Base-by-base conservation (phyloP, 495 filamentous ascomycete species). In the Neurospora pannonica region DNA sequence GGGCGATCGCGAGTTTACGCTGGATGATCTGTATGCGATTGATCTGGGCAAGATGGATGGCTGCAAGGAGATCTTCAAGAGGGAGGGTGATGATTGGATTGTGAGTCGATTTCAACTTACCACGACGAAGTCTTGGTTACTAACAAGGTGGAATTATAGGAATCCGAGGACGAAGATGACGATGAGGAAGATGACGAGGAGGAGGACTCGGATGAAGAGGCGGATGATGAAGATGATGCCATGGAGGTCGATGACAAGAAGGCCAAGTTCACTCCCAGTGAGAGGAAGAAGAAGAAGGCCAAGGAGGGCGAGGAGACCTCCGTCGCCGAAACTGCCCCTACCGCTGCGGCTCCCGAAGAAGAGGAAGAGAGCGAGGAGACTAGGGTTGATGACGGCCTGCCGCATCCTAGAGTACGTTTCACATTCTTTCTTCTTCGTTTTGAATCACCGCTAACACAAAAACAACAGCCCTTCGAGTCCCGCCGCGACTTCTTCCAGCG, bases 11-110 rank as follows among this genome's bases (percentile, higher is more conserved):
- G 96, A 99, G 80, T 97, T 92, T 78, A 97, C 92, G 2, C 97
- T 97, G 82, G 94, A 97, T 79, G 95, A 98, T 77, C 86, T 98
- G 86, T 95, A 93, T 79, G 91, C 93, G 11, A 90, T 98, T 76
- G 94, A 98, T 79, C 86, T 98, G 40, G 94, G 91, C 70, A 97
- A 95, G 81, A 84, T 98, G 73, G 95, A 98, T 79, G 96, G 96
- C 15, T 93, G 95, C 75, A 93, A 92, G 82, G 91, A 97, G 80
- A 87, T 96, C 69, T 99, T 95, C 83, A 92, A 88, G 77, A 85
- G 92, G 60, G 92, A 95, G 79, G 89, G 93, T 19, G 92, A 92
- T 78, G 94, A 95, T 79, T 97, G 94, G 94, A 86, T 89, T 73
- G 90, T 90, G 75, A 88, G 87, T 77, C 42, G 21, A 38, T 21